Evolutionary conservation across 2,329 filamentous ascomycete genomes (phyloP).

Genomic region (Paraphoma sp.): DNA sequence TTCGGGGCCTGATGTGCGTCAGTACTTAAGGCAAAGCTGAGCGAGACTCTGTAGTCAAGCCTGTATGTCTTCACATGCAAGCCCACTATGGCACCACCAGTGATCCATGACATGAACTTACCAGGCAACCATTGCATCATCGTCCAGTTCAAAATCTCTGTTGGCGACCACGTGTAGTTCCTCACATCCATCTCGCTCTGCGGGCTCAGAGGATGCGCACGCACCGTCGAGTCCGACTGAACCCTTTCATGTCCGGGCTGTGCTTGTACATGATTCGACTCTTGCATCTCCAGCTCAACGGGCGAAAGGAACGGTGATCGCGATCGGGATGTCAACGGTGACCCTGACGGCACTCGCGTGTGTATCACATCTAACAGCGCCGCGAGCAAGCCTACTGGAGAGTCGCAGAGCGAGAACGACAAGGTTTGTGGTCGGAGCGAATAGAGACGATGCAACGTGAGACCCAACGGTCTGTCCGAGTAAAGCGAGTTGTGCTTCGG

Average conservation of each 20-base stretch:
- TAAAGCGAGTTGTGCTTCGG: background rate
- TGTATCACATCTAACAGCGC: slow-evolving; percentile 42
- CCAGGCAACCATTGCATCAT: slow-evolving; percentile 69
- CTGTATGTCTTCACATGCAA: too few species aligned
- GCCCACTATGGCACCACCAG: background rate
- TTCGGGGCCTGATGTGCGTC: slow-evolving; percentile 14
- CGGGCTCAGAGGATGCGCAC: slow-evolving; percentile 9
- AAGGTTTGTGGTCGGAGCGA: slow-evolving; percentile 45
- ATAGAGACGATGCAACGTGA: slow-evolving; percentile 32
- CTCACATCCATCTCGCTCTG: slow-evolving; percentile 17
- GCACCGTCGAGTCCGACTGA: background rate
- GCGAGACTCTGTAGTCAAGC: too few species aligned
- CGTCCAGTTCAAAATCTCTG: slow-evolving; percentile 62
- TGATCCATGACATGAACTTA: slow-evolving; percentile 1
- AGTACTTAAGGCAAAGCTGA: background rate
- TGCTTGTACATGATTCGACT: slow-evolving; percentile 14
- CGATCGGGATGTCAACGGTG: slow-evolving; percentile 24
- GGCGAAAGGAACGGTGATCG: slow-evolving; percentile 42
- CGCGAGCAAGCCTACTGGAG: slow-evolving; percentile 44
- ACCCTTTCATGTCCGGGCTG: slow-evolving; percentile 10
- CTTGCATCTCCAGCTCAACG: slow-evolving; percentile 34
- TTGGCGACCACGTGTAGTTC: slow-evolving; percentile 23
- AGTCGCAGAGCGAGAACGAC: slow-evolving; percentile 48
- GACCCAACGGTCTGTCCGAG: slow-evolving; percentile 11
- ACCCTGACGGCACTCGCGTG: slow-evolving; percentile 19